phyloP scores from a whole-genome alignment of 2,329 filamentous ascomycete genomes.

The Apiospora sp. region DNA sequence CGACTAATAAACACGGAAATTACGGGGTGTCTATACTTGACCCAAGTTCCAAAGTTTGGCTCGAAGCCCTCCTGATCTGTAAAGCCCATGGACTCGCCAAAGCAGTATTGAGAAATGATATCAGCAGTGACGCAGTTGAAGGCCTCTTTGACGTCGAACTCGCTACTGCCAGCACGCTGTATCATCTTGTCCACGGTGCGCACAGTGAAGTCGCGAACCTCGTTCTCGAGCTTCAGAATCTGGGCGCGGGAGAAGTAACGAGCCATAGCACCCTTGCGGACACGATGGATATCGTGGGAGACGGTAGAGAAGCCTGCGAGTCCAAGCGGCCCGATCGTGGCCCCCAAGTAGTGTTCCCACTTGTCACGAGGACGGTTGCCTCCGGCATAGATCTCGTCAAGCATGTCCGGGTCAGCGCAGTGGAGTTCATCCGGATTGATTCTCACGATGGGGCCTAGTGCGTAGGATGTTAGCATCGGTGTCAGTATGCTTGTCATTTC shows the following conservation, averaged over 20 bases:
- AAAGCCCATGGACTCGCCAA: constrained; percentile 35
- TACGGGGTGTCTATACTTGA: background rate
- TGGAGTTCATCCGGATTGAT: constrained; percentile 29
- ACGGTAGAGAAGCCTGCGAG: constrained; percentile 11
- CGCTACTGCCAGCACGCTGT: constrained; percentile 16
- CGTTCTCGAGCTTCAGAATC: constrained; percentile 42
- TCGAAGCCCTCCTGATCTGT: constrained; percentile 29
- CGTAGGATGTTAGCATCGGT: constrained; percentile 28
- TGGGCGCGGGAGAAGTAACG: constrained; percentile 43
- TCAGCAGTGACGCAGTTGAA: constrained; percentile 37
- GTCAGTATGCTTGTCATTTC: constrained; percentile 29
- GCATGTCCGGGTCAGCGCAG: constrained; percentile 26
- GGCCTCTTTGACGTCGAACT: constrained; percentile 29
- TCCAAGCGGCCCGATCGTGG: background rate
- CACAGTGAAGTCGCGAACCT: constrained; percentile 38
- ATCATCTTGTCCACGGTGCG: constrained; percentile 42
- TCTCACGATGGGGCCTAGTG: constrained; percentile 26
- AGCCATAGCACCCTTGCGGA: constrained; percentile 29
- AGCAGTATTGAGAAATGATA: constrained; percentile 35
- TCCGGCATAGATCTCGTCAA: constrained; percentile 28
- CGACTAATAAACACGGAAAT: background rate
- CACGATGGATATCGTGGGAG: constrained; percentile 23
- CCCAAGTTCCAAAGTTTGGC: constrained; percentile 33
- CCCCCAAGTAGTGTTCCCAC: constrained; percentile 24
- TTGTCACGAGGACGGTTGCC: constrained; percentile 27